Evolutionary conservation across 805 yeast genomes (phyloP), one percentile per base, ranked within the genome.

Genomic region (Hanseniaspora lachancei): DNA sequence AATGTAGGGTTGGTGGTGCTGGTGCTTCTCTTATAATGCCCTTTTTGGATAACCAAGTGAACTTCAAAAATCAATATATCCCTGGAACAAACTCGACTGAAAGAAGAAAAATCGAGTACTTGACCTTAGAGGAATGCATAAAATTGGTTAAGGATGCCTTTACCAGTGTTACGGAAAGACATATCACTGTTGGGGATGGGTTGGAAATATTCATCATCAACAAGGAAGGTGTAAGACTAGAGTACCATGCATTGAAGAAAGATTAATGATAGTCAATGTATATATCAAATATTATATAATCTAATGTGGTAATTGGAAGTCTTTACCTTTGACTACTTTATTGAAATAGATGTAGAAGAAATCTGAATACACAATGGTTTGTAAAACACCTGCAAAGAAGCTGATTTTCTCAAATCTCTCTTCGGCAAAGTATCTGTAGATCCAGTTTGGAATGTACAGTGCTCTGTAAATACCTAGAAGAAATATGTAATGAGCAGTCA

Each of bases 21-120:
- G 97, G 97, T 32, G 93, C 97, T 1, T 80, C 89, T 60, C 78
- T 93, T 71, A 89, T 93, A 62, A 89, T 89, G 95, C 98, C 98
- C 4, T 93, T 93, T 69, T 79, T 93, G 66, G 98, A 93, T 70
- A 91, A 89, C 70, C 98, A 93, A 74, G 98, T 93, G 60, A 87
- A 89, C 68, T 86, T 88, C 72, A 89, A 89, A 68, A 93, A 93
- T 73, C 98, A 93, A 70, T 79, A 76, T 68, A 89, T 79, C 61
- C 96, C 97, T 23, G 82, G 74, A 5, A 74, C 86, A 12, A 74
- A 86, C 58, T 95, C 93, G 21, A 78, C 73, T 12, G 75, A 76
- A 57, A 82, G 79, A 68, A 81, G 72, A 66, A 77, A 77, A 43
- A 66, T 81, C 59, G 75, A 80, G 66, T 86, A 77, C 64, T 75